Evolutionary conservation across 2,329 filamentous ascomycete genomes (phyloP).

Genomic region (Chrysoporthe austroafricana): DNA sequence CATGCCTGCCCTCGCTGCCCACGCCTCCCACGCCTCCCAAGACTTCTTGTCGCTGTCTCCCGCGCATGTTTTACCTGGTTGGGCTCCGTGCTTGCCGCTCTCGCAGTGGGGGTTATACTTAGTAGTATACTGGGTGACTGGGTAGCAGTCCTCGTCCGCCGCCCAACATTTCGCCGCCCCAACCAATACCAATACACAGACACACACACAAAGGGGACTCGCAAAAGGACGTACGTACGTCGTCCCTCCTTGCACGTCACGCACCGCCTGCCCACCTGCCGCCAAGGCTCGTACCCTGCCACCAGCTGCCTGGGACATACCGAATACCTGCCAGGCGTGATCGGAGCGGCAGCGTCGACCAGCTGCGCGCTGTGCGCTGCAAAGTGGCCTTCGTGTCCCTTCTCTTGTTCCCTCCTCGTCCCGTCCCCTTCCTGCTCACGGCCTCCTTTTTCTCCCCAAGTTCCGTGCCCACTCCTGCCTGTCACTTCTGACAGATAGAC

Average conservation of each 20-base stretch:
- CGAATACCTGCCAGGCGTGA: conserved; percentile 1
- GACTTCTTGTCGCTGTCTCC: background rate
- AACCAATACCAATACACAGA: background rate
- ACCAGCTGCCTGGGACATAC: background rate
- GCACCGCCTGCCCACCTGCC: background rate
- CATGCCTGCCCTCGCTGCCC: background rate
- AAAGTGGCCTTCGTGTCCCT: background rate
- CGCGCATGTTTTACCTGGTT: background rate
- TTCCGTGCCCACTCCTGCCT: background rate
- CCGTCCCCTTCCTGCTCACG: background rate
- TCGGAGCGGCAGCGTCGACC: background rate
- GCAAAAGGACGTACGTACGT: background rate
- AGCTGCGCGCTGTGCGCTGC: background rate
- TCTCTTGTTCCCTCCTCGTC: background rate
- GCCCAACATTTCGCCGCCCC: too few relatives aligned
- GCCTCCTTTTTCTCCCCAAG: background rate
- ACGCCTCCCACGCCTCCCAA: too few relatives aligned
- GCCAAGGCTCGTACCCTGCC: background rate
- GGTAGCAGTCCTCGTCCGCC: too few relatives aligned
- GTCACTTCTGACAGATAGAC: conserved; percentile 8
- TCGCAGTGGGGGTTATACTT: background rate
- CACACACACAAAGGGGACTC: background rate
- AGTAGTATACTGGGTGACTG: too few relatives aligned
- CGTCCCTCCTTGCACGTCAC: conserved; percentile 1
- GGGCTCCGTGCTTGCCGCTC: background rate